Conservation (phyloP, 1,139 yeast species). For the Geotrichum carabidarum region DNA sequence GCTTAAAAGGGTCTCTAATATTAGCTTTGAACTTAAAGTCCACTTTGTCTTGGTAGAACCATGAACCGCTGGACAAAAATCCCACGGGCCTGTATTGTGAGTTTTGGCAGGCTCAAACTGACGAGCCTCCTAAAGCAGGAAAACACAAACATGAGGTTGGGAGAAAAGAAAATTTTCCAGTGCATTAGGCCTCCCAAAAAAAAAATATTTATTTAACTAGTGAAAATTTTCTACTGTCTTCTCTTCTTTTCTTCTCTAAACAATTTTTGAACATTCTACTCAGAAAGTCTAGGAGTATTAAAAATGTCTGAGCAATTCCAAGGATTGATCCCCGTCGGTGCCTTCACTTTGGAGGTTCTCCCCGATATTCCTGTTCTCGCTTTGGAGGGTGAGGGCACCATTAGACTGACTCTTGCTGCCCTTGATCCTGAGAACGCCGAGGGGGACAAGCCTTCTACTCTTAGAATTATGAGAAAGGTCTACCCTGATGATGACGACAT, state of each 20-base stretch:
- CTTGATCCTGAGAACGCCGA: conserved; percentile 64
- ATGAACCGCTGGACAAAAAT: too few species aligned
- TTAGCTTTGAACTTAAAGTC: too few species aligned
- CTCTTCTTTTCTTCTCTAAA: conserved; percentile 1
- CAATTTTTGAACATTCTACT: neutral
- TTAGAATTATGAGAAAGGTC: conserved; percentile 27
- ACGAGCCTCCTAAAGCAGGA: neutral
- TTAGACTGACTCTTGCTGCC: conserved; percentile 92
- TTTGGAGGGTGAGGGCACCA: conserved; percentile 76
- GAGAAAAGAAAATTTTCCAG: conserved; percentile 6
- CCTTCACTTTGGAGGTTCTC: conserved; percentile 48
- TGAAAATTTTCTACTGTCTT: conserved; percentile 12
- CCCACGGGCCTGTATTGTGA: too few species aligned
- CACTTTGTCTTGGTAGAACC: too few species aligned
- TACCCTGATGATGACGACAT: conserved; percentile 23
- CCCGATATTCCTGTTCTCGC: conserved; percentile 89
- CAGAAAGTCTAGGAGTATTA: neutral
- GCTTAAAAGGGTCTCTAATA: too few species aligned
- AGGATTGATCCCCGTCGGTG: conserved; percentile 16
- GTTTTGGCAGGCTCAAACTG: too few species aligned
- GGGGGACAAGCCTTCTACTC: conserved; percentile 41
- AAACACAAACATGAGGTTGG: conserved; percentile 8
- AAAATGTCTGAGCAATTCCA: conserved; percentile 12
- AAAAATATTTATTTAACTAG: neutral
- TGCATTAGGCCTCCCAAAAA: neutral